A percentile compares a stretch with the other conserved stretches of the same genome.
phyloP scores from a whole-genome alignment of 2,329 filamentous ascomycete species.

The Calonectria naviculata region DNA sequence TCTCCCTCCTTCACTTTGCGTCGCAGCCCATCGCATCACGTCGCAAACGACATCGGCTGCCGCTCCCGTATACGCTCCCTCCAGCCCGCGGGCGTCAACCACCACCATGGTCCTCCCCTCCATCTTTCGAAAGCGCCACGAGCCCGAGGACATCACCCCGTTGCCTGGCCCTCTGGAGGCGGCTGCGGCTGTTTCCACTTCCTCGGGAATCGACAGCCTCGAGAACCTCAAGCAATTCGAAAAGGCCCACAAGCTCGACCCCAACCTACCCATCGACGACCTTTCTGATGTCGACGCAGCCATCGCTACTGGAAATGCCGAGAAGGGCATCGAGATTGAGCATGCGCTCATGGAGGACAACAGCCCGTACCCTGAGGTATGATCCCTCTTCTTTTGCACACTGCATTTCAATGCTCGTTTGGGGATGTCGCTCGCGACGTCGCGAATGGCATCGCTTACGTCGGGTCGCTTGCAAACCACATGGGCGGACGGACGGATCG shows the following conservation, averaged over 20 bases:
- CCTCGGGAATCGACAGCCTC: conserved; percentile 54
- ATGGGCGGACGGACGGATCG: conserved; percentile 1
- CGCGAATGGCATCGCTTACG: not conserved
- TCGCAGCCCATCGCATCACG: conserved; percentile 16
- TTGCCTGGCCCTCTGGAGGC: conserved; percentile 52
- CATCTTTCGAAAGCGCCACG: conserved; percentile 58
- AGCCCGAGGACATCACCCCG: conserved; percentile 58
- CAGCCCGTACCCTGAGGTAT: conserved; percentile 74
- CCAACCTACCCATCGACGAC: conserved; percentile 72
- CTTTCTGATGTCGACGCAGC: conserved; percentile 70
- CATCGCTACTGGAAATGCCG: conserved; percentile 64
- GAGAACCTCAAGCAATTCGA: conserved; percentile 66
- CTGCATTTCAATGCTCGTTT: not conserved
- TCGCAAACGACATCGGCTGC: conserved; percentile 9
- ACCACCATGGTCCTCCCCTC: conserved; percentile 46
- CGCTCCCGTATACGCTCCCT: not conserved
- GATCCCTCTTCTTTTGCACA: conserved; percentile 21
- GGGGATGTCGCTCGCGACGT: not conserved
- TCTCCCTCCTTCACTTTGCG: conserved; percentile 17
- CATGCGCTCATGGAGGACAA: conserved; percentile 71
- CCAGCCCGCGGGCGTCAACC: conserved; percentile 20
- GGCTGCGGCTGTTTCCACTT: conserved; percentile 51
- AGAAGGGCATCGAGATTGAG: conserved; percentile 67
- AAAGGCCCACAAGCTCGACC: conserved; percentile 71
- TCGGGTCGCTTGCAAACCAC: not conserved